Base-by-base conservation (phyloP, 1,284 basidiomycete genomes). In the Cutaneotrichosporon dermatis region DNA sequence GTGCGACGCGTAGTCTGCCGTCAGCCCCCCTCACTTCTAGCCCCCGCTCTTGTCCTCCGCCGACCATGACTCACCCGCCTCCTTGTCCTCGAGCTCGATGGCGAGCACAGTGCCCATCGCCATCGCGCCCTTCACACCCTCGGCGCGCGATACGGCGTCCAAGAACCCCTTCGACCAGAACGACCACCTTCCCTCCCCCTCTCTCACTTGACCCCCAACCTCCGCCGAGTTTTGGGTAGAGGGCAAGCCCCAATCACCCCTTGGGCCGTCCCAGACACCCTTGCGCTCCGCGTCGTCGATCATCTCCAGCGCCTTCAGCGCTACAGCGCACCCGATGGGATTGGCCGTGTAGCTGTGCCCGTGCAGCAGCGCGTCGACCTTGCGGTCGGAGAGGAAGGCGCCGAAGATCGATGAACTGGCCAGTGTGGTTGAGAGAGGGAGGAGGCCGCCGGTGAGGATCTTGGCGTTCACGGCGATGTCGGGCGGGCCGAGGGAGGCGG, bases 331-430 rank as follows among this genome's bases (percentile, higher is more conserved):
- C 0, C 93, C 95, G 42, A 95, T 82, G 0, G 92, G 85, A 71
- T 95, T 90, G 4, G 92, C 92, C 1, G 90, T 93, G 76, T 99
- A 99, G 60, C 88, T 92, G 76, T 99, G 95, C 0, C 95, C 95
- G 66, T 99, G 95, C 4, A 98, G 79, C 6, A 99, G 80, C 10
- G 95, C 93, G 63, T 91, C 86, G 15, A 84, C 84, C 75, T 98
- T 98, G 36, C 65, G 55, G 35, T 85, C 82, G 54, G 88, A 84
- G 42, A 84, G 79, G 79, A 98, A 98, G 1, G 88, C 86, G 35
- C 83, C 74, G 79, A 94, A 99, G 49, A 98, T 86, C 7, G 83
- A 83, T 55, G 86, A 80, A 0, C 85, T 85, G 1, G 95, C 88
- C 33, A 99, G 83, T 0, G 92, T 96, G 9, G 88, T 85, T 1